Conservation (phyloP, 306 rosid species). For the Glycine soja region DNA sequence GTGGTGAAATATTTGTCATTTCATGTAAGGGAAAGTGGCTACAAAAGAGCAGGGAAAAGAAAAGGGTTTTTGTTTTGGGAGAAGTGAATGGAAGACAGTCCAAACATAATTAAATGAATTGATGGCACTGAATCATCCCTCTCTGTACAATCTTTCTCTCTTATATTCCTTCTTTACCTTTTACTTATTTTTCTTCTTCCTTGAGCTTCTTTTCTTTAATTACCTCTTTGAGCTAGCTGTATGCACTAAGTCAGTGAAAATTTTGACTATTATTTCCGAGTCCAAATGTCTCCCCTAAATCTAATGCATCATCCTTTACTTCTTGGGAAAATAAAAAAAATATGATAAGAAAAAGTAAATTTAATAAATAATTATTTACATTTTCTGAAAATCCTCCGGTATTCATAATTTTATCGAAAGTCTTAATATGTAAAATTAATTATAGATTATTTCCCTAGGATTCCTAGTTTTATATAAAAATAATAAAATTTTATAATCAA, state of each 20-base stretch:
- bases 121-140: conserved; percentile 49
- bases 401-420: neutral
- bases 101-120: too few species aligned
- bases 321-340: neutral
- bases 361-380: neutral
- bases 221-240: conserved; percentile 41
- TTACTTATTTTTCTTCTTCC: conserved; percentile 24
- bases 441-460: neutral
- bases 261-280: conserved; percentile 40
- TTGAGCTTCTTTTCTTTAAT: neutral
- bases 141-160: neutral
- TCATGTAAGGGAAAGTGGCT: conserved; percentile 78
- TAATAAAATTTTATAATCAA: too few species aligned
- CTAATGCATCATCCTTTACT: neutral
- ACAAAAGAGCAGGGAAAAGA: conserved; percentile 58
- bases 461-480: neutral
- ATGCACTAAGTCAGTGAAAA: conserved; percentile 55
- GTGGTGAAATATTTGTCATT: conserved; percentile 67
- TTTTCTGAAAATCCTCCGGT: neutral
- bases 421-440: too few species aligned
- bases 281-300: conserved; percentile 32
- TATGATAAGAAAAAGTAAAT: neutral
- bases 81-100: too few species aligned
- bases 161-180: conserved; percentile 38
- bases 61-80: conserved; percentile 49